phyloP scores from a whole-genome alignment of 305 asterid genomes.

The Fraxinus nigra region DNA sequence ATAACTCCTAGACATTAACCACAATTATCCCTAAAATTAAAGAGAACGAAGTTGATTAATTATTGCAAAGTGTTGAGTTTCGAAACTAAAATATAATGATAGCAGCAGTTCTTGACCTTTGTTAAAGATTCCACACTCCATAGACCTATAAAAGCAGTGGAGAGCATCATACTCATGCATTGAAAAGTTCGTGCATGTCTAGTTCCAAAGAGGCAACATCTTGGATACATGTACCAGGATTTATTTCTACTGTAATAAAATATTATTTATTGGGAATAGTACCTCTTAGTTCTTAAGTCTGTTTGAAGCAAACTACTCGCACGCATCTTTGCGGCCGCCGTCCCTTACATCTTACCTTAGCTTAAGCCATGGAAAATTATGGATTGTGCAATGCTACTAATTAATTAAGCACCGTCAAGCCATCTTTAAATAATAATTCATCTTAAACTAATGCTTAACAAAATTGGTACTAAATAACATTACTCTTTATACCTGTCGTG shows the following conservation, averaged over 20 bases:
- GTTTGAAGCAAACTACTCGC: background rate
- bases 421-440: background rate
- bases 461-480: background rate
- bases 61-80: background rate
- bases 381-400: background rate
- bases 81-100: background rate
- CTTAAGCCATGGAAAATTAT: background rate
- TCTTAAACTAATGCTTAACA: background rate
- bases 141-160: slow-evolving; percentile 6
- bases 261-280: background rate
- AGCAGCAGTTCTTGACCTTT: slow-evolving; percentile 24
- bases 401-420: background rate
- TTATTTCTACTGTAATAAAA: background rate
- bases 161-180: slow-evolving; percentile 27
- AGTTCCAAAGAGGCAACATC: slow-evolving; percentile 34
- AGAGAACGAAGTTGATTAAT: background rate
- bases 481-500: background rate
- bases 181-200: slow-evolving; percentile 25
- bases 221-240: slow-evolving; percentile 20
- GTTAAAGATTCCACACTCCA: slow-evolving; percentile 6
- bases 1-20: background rate
- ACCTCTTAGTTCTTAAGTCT: background rate
- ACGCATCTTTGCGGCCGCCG: background rate
- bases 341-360: background rate
- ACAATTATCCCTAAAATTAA: background rate